Percentiles rank a stretch among this genome's conserved stretches.
phyloP scores from a whole-genome alignment of 306 rosid genomes.

The Aeschynomene evenia region DNA sequence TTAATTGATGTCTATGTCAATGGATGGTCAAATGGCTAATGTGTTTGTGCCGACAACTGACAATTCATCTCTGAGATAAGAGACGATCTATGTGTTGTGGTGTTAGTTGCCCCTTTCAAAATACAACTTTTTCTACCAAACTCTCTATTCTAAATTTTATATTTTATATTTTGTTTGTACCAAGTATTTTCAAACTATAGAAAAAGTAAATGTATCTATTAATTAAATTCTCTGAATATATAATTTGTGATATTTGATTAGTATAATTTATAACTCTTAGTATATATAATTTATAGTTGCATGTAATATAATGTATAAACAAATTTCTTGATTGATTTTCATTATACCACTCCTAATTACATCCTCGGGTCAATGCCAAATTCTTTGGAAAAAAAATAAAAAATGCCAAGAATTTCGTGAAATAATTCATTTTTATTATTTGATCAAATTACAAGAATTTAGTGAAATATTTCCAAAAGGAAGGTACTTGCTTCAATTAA shows the following conservation, averaged over 20 bases:
- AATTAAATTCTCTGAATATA: no score
- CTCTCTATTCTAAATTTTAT: neutral
- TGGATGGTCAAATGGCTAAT: no score
- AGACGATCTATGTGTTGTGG: neutral
- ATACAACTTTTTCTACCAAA: slow-evolving; percentile 19
- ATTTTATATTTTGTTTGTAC: neutral
- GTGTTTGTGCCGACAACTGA: slow-evolving; percentile 44
- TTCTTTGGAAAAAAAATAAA: neutral
- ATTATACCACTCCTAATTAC: no score
- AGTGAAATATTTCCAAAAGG: neutral
- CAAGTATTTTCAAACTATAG: no score
- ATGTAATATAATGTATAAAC: no score
- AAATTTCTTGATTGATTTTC: no score
- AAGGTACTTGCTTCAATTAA: no score
- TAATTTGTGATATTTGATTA: no score
- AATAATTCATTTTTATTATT: neutral
- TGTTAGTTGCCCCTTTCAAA: slow-evolving; percentile 19
- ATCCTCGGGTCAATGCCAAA: neutral
- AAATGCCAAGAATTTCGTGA: neutral
- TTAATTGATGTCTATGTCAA: slow-evolving; percentile 37
- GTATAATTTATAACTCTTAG: no score
- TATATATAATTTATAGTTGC: no score
- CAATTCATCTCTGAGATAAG: slow-evolving; percentile 11
- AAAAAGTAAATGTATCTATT: no score
- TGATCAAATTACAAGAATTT: neutral